Base-by-base conservation (phyloP, 768 basidiomycete genomes). In the Termitomyces sp. region DNA sequence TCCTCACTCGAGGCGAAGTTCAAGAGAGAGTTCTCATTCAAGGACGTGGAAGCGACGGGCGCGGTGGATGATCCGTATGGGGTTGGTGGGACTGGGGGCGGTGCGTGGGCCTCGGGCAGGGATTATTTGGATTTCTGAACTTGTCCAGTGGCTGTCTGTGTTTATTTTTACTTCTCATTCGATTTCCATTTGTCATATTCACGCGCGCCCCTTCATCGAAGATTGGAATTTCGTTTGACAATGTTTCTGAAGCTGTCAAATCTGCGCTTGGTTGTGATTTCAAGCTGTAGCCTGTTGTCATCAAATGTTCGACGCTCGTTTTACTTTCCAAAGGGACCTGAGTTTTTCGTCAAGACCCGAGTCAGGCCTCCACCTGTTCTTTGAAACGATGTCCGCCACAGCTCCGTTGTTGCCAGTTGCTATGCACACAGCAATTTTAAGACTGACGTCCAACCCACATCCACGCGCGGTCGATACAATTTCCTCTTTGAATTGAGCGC, bases 1-100 rank as follows among this genome's bases (percentile, higher is more conserved):
- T 79, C 82, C 9, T 78, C 83, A 4, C 80, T 93, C 7, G 89
- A 91, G 72, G 78, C 79, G 50, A 90, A 91, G 69, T 92, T 93
- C 76, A 89, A 88, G 73, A 83, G 90, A 53, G 91, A 92, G 75
- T 92, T 92, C 72, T 85, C 87, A 42, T 89, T 87, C 74, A 90
- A 89, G 69, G 90, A 90, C 61, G 84, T 83, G 4, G 88, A 90
- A 61, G 82, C 69, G 24, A 66, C 64, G 2, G 71, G 70, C 0
- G 73, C 63, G 18, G 67, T 65, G 50, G 83, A 84, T 44, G 83
- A 85, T 57, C 81, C 83, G 11, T 84, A 85, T 67, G 83, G 84
- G 39, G 73, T 70, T 1, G 64, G 65, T 32, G 67, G 63, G 2
- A 22, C 58, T n/a, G 63, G 63, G 16, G 65, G 65, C 7, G 67